Conservation (phyloP, 108 stramenopile genomes). For the Pinguiococcus pyrenoidosus region DNA sequence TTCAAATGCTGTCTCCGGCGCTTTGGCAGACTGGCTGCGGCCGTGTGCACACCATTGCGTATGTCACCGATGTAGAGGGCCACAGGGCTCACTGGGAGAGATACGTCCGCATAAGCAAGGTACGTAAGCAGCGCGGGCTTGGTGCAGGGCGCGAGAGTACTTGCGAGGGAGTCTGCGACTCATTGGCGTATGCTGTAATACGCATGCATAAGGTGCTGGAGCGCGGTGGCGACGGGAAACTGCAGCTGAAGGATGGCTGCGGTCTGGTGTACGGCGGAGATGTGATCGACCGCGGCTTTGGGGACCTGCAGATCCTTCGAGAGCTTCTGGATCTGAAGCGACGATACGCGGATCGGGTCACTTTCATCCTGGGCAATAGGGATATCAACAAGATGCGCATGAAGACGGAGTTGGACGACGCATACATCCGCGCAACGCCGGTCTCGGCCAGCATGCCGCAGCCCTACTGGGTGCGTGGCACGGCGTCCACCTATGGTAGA, state of each 20-base stretch:
- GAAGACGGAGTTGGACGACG: constrained; percentile 43
- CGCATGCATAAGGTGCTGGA: constrained; percentile 48
- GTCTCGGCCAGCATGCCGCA: constrained; percentile 45
- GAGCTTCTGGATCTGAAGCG: constrained; percentile 54
- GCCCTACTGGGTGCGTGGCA: constrained; percentile 54
- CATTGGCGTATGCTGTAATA: constrained; percentile 58
- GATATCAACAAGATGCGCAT: constrained; percentile 75
- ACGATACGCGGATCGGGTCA: constrained; percentile 54
- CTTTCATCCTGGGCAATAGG: constrained; percentile 68
- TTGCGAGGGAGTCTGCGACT: constrained; percentile 15
- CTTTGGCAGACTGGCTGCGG: no score
- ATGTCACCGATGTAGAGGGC: constrained; percentile 68
- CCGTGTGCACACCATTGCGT: no score
- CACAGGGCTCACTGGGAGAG: constrained; percentile 59
- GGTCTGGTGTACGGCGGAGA: constrained; percentile 57
- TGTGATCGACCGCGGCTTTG: constrained; percentile 67
- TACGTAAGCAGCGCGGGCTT: no score
- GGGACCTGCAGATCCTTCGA: constrained; percentile 62
- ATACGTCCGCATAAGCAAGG: constrained; percentile 51
- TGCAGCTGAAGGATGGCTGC: background rate
- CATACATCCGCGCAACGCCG: background rate
- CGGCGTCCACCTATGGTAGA: no score
- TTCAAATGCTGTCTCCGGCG: no score
- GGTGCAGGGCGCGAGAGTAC: constrained; percentile 1
- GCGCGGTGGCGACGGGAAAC: constrained; percentile 30